Evolutionary conservation across 176 grass and related monocot genomes (phyloP), one percentile per base, ranked within the genome.

Genomic region (Musa schizocarpa): DNA sequence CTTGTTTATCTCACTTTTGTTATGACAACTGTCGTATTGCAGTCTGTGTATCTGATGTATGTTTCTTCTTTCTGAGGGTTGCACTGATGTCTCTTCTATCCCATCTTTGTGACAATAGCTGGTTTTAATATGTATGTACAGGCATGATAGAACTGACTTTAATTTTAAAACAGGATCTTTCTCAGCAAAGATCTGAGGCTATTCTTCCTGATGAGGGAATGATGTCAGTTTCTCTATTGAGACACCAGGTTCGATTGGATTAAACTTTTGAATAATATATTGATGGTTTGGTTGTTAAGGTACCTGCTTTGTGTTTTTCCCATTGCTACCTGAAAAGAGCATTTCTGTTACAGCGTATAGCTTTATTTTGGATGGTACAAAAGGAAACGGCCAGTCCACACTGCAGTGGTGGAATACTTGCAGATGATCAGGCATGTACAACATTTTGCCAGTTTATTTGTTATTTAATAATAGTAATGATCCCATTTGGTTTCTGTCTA

Each of bases 341-440:
- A 65, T 81, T 81, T 27, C 79, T 83, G 11, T 21, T 68, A 81
- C 84, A 99, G 96, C 88, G 76, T 87, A 99, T 95, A 76, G 96
- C 96, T 34, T 86, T 99, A 77, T 79, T 87, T 84, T 99, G 96
- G 96, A 99, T 99, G 96, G 81, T 99, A 65, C 86, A 95, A 82
- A 99, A 99, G 86, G 96, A 99, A 74, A 94, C 65, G 73, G 80
- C 72, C 68, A 76, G 85, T 56, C 73, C 54, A 0, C 88, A 88
- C 71, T 99, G 96, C 77, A 92, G 80, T 84, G 96, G 96, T 54
- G 96, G 91, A 75, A 99, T 99, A 82, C 96, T 99, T 67, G 96
- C 96, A 72, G 96, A 99, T 87, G 96, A 99, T 81, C 96, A 99
- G 90, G 91, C 95, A 87, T 86, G 27, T 66, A 21, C 20, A 81